Evolutionary conservation across 768 basidiomycete genomes (phyloP).

Genomic region (Tulasnella sp.): DNA sequence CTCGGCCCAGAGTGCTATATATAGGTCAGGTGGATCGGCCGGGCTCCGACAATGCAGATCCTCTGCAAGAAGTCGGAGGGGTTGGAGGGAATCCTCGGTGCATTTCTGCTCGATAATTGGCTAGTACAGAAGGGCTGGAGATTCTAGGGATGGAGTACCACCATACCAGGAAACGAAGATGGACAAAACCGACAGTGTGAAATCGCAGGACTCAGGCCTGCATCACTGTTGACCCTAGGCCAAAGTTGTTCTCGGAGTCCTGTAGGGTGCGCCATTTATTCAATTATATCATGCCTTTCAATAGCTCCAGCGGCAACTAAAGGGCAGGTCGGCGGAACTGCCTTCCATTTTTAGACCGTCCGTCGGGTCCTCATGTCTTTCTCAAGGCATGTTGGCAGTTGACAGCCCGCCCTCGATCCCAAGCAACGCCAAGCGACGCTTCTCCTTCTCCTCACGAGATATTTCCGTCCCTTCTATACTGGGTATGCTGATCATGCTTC

Average conservation of each 20-base stretch:
- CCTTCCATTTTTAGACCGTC: neutral
- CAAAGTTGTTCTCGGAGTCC: neutral
- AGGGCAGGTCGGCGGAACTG: neutral
- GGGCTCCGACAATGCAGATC: neutral
- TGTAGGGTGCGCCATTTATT: neutral
- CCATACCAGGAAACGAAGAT: neutral
- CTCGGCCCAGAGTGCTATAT: neutral
- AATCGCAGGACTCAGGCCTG: neutral
- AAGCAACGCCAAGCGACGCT: conserved; percentile 10
- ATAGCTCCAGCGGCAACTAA: neutral
- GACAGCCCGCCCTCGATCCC: conserved; percentile 5
- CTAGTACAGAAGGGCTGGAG: too few species aligned
- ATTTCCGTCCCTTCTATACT: neutral
- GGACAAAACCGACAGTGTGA: neutral
- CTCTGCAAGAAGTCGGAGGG: conserved; percentile 13
- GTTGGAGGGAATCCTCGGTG: conserved; percentile 9
- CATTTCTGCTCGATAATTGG: neutral
- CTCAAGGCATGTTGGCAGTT: neutral
- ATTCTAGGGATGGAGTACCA: neutral
- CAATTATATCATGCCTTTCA: too few species aligned
- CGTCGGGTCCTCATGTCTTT: neutral
- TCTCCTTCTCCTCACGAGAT: conserved; percentile 2
- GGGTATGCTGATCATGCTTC: neutral
- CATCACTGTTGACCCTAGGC: neutral
- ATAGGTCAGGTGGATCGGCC: neutral